These are phyloP conservation scores for Candida sp. DNA, from an alignment of 1,139 yeast genomes.

Conservation along the genomic window DNA sequence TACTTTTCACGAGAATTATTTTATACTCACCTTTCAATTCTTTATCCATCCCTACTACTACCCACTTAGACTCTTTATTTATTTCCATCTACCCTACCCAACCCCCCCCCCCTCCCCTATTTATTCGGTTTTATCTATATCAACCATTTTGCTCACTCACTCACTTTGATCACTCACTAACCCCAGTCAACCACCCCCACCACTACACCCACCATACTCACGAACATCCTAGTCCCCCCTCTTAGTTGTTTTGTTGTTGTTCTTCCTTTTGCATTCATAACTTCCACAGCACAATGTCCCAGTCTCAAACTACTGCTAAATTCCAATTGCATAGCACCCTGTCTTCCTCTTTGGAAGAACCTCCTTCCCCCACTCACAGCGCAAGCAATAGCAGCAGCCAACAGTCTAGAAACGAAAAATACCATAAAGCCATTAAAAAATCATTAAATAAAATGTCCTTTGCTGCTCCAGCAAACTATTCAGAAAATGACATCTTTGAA, in stretches of 20 bases:
- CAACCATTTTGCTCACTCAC: too few relatives aligned
- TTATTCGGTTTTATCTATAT: too few relatives aligned
- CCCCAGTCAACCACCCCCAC: too few relatives aligned
- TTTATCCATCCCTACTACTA: neutral
- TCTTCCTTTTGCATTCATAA: too few relatives aligned
- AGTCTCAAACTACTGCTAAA: conserved; percentile 2
- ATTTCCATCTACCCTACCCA: neutral
- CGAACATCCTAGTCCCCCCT: too few relatives aligned
- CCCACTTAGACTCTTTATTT: neutral
- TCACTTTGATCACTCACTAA: too few relatives aligned
- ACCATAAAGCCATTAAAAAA: conserved; percentile 12
- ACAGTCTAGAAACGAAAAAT: conserved; percentile 8
- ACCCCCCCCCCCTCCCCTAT: neutral
- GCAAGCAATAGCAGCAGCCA: neutral
- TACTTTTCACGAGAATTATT: too few relatives aligned
- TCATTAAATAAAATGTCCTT: conserved; percentile 14
- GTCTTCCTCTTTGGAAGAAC: conserved; percentile 12
- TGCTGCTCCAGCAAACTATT: conserved; percentile 7
- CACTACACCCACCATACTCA: too few relatives aligned
- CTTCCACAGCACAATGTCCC: conserved; percentile 1
- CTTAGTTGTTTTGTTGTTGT: too few relatives aligned
- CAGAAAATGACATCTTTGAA: conserved; percentile 17
- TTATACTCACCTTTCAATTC: neutral
- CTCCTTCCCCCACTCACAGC: conserved; percentile 1
- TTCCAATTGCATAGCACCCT: conserved; percentile 11